Conservation (phyloP, 2,329 filamentous ascomycete species). For the Fusarium brachygibbosum region DNA sequence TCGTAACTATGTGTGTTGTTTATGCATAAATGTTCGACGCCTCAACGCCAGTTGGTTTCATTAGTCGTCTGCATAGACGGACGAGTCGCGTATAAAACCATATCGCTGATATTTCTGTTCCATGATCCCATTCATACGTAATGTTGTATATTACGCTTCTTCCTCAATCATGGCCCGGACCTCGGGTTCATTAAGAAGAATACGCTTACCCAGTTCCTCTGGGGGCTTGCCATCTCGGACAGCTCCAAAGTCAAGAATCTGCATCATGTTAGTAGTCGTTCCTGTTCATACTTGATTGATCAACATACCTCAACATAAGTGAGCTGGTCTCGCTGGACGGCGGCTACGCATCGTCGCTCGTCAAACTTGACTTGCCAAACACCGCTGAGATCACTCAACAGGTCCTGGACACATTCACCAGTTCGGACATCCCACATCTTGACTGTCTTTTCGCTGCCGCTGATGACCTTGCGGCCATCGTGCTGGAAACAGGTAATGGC, state of each 20-base stretch:
- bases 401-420: constrained; percentile 91
- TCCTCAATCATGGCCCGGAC: constrained; percentile 66
- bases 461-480: constrained; percentile 95
- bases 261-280: constrained; percentile 8
- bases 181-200: constrained; percentile 72
- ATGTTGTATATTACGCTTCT: constrained; percentile 50
- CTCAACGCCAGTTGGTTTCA: constrained; percentile 44
- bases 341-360: constrained; percentile 92
- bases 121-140: constrained; percentile 8
- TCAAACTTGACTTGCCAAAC: constrained; percentile 99
- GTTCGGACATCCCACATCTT: constrained; percentile 99
- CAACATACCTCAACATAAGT: constrained; percentile 93
- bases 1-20: constrained; percentile 43
- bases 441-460: constrained; percentile 91
- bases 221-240: constrained; percentile 86
- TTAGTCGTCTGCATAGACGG: constrained; percentile 30
- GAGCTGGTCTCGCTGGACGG: constrained; percentile 90
- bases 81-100: constrained; percentile 36
- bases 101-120: constrained; percentile 22
- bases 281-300: not conserved
- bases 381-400: constrained; percentile 92
- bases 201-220: constrained; percentile 82
- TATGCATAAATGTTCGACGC: constrained; percentile 43
- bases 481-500: constrained; percentile 99
- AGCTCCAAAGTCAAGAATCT: constrained; percentile 98